Base-by-base conservation (phyloP, 208 protist species). In the Trypanosoma congolense region DNA sequence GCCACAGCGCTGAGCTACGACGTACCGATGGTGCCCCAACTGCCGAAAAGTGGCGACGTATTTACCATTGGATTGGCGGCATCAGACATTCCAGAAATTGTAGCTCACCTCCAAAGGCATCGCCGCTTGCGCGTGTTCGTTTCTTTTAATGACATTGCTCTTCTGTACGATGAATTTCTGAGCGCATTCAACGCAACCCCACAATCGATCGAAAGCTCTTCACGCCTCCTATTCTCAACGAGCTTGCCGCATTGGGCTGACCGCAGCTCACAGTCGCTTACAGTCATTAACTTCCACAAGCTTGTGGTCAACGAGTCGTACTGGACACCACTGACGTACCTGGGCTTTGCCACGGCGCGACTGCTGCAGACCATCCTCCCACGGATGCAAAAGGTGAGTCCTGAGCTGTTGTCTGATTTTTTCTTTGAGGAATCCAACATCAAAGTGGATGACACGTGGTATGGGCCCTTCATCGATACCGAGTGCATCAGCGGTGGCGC, bases 381-480 rank as follows among this genome's bases (percentile, higher is more conserved):
- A 6, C 4, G 9, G 14, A 33, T 51, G 19, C 10, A 5, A 5
- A 16, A 33, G 25, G 46, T 51, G 26, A 51, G 10, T 26, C 10
- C 46, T 21, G 25, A 24, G 25, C n/a, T 35, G 21, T n/a, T 51
- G 19, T 6, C 46, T 14, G 22, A 51, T 5, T 9, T 9, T 10
- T 14, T 33, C 30, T 51, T 21, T n/a, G 30, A 4, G 46, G 14
- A 41, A 4, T 24, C 49, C 36, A 42, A 47, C 42, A 29, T 69
- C 19, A 47, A 42, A 4, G 19, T 57, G 2, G 52, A 65, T n/a
- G 65, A 61, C 24, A 30, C 64, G 49, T 25, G 36, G 1, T 56
- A 65, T 19, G 70, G 70, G 2, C 45, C 50, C 8, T 73, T 57
- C 29, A 14, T 1, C 38, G n/a, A 41, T 30, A 19, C 18, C 10